Evolutionary conservation across 139 green algal species (phyloP), one percentile per base, ranked within the genome.

Genomic region (Spirogloea muscicola): DNA sequence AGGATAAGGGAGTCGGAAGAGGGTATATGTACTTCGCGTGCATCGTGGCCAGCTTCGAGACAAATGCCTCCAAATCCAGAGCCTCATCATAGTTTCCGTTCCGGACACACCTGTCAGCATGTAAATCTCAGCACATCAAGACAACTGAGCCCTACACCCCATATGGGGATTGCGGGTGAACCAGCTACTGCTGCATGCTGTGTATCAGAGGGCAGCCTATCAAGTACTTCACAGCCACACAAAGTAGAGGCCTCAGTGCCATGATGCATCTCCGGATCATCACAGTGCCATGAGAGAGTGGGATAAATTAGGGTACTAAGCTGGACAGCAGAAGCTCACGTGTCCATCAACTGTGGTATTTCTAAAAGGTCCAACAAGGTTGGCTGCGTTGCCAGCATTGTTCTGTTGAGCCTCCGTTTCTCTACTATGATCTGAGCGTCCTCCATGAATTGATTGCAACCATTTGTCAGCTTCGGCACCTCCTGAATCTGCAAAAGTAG

Each of bases 11-110:
- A 65, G 13, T 64, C 10, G 55, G 29, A 68, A 68, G 6, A 57
- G 38, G 6, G 27, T 7, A 57, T 7, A 18, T 40, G 36, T 80
- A 82, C 74, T 59, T 82, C 27, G 74, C 36, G 62, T 95, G 89
- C 78, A 92, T 77, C 63, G 91, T 70, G 2, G 77, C 86, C 38
- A 92, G 49, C 55, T 91, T 88, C 3, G 69, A 69, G 1, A 83
- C 82, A 44, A 90, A 88, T 0, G 78, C 86, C 5, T 92, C 84
- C 62, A 99, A 85, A 75, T 98, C 94, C 72, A 99, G 86, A 2
- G 94, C 93, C 80, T 99, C 94, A 80, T 99, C 94, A 84, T 94
- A 97, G 80, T 91, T 91, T 27, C 90, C 91, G 59, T 93, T 93
- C 41, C 92, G 87, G 40, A 96, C 87, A 73, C 94, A 82, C 18